phyloP scores from a whole-genome alignment of 768 basidiomycete species.

The Guyanaporus albipodus region DNA sequence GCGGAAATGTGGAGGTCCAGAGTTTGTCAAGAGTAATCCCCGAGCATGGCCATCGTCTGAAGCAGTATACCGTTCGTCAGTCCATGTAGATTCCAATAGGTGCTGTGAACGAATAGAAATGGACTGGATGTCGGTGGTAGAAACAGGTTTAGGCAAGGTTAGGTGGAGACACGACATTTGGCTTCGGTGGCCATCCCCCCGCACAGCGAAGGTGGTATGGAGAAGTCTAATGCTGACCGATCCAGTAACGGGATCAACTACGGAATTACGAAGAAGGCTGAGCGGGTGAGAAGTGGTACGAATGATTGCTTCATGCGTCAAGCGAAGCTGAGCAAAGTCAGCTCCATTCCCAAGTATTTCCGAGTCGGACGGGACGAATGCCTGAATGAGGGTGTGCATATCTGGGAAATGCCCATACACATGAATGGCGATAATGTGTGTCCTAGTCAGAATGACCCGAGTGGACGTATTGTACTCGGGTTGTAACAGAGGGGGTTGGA shows the following conservation, averaged over 20 bases:
- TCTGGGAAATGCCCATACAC: neutral
- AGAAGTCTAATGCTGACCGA: constrained; percentile 1
- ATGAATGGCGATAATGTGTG: neutral
- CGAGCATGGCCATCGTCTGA: neutral
- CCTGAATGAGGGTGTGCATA: neutral
- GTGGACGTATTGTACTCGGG: neutral
- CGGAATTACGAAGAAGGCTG: neutral
- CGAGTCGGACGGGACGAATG: neutral
- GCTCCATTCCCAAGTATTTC: no score
- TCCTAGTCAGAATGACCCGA: neutral
- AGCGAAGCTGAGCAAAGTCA: neutral
- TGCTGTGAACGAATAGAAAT: neutral
- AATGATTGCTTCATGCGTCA: neutral
- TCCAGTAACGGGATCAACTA: neutral
- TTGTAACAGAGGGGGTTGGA: neutral
- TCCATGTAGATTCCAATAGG: neutral
- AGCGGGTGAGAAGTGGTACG: neutral
- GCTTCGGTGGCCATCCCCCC: accelerated
- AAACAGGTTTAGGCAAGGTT: neutral
- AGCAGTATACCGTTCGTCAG: neutral
- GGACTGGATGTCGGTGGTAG: neutral
- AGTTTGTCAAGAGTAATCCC: neutral
- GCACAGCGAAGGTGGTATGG: neutral
- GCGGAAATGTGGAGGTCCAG: neutral
- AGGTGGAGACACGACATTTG: neutral